Conservation (phyloP, 2,329 filamentous ascomycete genomes). For the Tricladium varicosporioides region DNA sequence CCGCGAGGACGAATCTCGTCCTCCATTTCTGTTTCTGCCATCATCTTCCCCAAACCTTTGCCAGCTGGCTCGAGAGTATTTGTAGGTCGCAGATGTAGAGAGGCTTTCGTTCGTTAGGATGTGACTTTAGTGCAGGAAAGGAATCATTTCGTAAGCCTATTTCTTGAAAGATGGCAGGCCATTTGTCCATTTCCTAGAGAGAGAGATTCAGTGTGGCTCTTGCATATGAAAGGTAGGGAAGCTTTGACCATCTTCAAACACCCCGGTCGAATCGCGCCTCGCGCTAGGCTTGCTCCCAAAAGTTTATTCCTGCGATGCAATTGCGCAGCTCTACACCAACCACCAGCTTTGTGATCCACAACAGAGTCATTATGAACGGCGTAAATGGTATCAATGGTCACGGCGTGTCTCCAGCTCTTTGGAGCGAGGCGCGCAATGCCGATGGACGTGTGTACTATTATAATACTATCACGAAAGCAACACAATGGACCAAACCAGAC, state of each 20-base stretch:
- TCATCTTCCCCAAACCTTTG: conserved; percentile 17
- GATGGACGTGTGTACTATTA: conserved; percentile 91
- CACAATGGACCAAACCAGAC: conserved; percentile 91
- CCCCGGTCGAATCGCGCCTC: neutral
- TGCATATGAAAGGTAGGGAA: too few species aligned
- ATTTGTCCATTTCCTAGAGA: too few species aligned
- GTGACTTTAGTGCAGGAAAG: too few species aligned
- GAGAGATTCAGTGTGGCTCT: too few species aligned
- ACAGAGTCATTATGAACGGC: conserved; percentile 24
- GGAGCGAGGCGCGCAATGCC: conserved; percentile 78
- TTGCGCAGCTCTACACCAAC: conserved; percentile 3
- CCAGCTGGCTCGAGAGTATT: too few species aligned
- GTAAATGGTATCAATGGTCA: conserved; percentile 34
- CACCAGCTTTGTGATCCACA: neutral
- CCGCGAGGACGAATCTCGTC: conserved; percentile 34
- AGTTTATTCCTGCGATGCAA: conserved; percentile 2
- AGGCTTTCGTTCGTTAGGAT: too few species aligned
- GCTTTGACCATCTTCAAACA: too few species aligned
- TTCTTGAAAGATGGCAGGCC: too few species aligned
- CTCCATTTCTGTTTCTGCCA: conserved; percentile 33
- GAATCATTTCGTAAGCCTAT: too few species aligned
- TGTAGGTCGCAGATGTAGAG: too few species aligned
- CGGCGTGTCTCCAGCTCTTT: conserved; percentile 48
- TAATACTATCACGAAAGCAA: conserved; percentile 80
- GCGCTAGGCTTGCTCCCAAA: conserved; percentile 4